Evolutionary conservation across 768 basidiomycete species (phyloP), one percentile per base, ranked within the genome.

Genomic region (Mycena maculata): DNA sequence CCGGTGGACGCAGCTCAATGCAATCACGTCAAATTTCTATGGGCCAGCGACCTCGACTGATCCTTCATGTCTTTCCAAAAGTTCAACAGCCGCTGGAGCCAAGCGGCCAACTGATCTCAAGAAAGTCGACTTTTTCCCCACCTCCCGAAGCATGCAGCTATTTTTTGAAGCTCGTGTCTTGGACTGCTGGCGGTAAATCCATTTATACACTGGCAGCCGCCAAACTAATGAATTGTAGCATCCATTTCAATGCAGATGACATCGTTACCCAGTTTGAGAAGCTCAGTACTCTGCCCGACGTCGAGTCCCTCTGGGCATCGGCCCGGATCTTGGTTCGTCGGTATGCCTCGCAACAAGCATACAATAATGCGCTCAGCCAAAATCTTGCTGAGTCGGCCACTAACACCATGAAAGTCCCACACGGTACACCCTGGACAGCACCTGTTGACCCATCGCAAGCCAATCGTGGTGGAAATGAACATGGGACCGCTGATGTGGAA

Each of bases 91-190:
- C 8, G 62, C 68, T 6, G 66, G 66, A 18, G 63, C 68, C 15
- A 70, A 73, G 55, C 53, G 61, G 2, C 72, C 72, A 1, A 44
- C 53, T 4, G 70, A 73, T 48, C 65, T 69, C 48, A 71, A 65
- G 62, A 74, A 66, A 23, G 71, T 65, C 68, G 67, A 70, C 57
- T 76, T 63, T 55, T 71, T 69, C 61, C 73, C 60, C 42, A 73
- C 68, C 5, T 67, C 68, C 20, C 60, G 72, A 27, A 71, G 70
- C 38, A 65, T 73, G 65, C 65, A 52, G n/a, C 53, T 71, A 16
- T 61, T 71, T 58, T 73, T 66, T 53, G 70, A 73, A 41, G 68
- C 70, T 16, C 72, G 59, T 15, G 58, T 60, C 22, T 25, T 60
- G n/a, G 58, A 60, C 48, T 48, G 44, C 22, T 60, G 58, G 58